A percentile compares a stretch with the other conserved stretches of the same genome.
phyloP scores from a whole-genome alignment of 2,329 filamentous ascomycete genomes.

The Aspergillus piperis region DNA sequence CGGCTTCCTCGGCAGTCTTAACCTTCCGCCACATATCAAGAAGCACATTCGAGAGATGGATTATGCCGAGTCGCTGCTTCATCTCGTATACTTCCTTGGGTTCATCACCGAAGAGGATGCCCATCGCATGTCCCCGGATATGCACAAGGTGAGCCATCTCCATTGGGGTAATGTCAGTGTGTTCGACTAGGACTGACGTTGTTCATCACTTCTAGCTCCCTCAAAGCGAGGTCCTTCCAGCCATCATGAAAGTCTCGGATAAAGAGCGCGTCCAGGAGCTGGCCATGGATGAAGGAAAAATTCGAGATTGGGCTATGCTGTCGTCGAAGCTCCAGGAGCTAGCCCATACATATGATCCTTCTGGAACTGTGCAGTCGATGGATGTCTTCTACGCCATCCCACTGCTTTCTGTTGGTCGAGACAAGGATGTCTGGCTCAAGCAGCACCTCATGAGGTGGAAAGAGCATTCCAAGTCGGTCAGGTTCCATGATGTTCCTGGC shows the following conservation, averaged over 20 bases:
- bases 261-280: background rate
- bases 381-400: constrained; percentile 8
- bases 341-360: constrained; percentile 3
- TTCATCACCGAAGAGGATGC: constrained; percentile 6
- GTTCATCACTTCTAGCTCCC: background rate
- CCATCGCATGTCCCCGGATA: background rate
- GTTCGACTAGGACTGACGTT: background rate
- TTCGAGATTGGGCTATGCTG: constrained; percentile 2
- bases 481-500: constrained; percentile 1
- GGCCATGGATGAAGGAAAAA: background rate
- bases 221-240: background rate
- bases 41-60: constrained; percentile 4
- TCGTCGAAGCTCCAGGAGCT: constrained; percentile 4
- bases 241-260: constrained; percentile 3
- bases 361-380: background rate
- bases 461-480: background rate
- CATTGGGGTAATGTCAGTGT: too few relatives aligned
- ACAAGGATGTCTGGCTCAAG: constrained; percentile 3
- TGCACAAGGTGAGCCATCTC: background rate
- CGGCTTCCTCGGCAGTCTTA: constrained; percentile 3
- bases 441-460: constrained; percentile 6
- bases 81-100: constrained; percentile 5
- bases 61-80: constrained; percentile 2
- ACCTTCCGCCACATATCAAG: constrained; percentile 6
- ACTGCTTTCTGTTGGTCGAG: background rate